These are phyloP conservation scores for Evernia prunastri DNA, from an alignment of 495 filamentous ascomycete genomes.

Conservation along the genomic window DNA sequence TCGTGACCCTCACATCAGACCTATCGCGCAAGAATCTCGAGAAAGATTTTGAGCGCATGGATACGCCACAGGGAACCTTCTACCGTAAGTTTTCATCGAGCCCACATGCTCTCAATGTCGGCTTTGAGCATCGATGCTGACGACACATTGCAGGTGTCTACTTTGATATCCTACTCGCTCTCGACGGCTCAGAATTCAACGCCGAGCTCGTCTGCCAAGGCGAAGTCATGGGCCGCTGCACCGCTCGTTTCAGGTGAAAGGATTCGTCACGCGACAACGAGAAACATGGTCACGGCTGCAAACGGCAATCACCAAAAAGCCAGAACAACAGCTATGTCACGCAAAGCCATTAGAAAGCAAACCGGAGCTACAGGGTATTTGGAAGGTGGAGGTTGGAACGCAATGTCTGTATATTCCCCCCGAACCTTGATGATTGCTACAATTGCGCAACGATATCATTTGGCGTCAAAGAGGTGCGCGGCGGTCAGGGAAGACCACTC, in stretches of 20 bases:
- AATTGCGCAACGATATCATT: background rate
- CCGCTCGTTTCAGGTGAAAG: slow-evolving; percentile 65
- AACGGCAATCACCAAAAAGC: background rate
- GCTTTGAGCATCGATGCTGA: slow-evolving; percentile 5
- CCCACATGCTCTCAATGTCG: background rate
- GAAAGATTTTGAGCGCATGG: slow-evolving; percentile 99
- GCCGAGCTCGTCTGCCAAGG: slow-evolving; percentile 97
- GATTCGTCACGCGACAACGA: background rate
- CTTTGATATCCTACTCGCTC: slow-evolving; percentile 82
- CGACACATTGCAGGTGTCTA: slow-evolving; percentile 38
- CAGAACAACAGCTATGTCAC: background rate
- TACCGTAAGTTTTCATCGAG: slow-evolving; percentile 52
- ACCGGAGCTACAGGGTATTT: background rate
- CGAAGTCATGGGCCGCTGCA: slow-evolving; percentile 96
- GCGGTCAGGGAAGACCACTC: background rate
- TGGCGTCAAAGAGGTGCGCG: background rate
- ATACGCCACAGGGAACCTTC: slow-evolving; percentile 96
- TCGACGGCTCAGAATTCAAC: slow-evolving; percentile 96
- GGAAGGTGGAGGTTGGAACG: background rate
- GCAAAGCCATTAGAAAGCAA: background rate
- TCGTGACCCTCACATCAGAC: slow-evolving; percentile 95
- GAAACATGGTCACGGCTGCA: background rate
- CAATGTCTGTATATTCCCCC: slow-evolving; percentile 7
- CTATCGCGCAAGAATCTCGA: slow-evolving; percentile 96
- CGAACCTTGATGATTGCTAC: background rate